Percentiles rank a stretch among this genome's conserved stretches.
phyloP scores from a whole-genome alignment of 140 eudicot species.

The Stevia rebaudiana region DNA sequence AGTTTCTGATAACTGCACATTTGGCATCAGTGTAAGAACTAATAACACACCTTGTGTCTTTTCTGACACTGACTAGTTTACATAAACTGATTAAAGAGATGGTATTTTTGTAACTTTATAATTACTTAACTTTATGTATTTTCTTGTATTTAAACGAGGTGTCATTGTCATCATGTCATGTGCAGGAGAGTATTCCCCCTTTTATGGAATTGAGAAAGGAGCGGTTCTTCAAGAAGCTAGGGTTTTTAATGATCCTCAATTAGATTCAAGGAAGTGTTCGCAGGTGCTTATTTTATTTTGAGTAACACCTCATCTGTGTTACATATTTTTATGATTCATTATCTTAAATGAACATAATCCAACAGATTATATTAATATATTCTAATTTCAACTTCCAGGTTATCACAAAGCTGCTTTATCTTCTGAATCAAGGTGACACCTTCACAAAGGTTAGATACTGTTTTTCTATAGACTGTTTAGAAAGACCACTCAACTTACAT shows the following conservation, averaged over 20 bases:
- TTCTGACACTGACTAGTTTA: background rate
- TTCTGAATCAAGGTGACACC: conserved; percentile 83
- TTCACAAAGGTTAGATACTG: conserved; percentile 67
- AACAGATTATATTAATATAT: background rate
- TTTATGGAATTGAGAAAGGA: conserved; percentile 89
- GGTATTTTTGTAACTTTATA: background rate
- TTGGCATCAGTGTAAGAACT: background rate
- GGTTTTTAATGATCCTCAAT: conserved; percentile 93
- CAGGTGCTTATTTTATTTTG: conserved; percentile 46
- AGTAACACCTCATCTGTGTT: background rate
- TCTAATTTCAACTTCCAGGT: conserved; percentile 40
- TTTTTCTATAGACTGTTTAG: conserved; percentile 3
- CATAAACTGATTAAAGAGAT: background rate
- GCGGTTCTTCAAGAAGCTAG: conserved; percentile 89
- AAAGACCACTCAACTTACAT: background rate
- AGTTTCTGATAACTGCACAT: conserved; percentile 5
- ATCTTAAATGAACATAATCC: conserved; percentile 14
- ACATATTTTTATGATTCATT: background rate
- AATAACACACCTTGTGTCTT: conserved; percentile 1
- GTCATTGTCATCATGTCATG: background rate
- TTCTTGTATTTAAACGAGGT: background rate
- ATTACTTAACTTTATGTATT: background rate
- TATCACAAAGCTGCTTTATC: conserved; percentile 90
- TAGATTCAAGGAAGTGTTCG: conserved; percentile 91
- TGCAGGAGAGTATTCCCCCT: conserved; percentile 88